These are phyloP conservation scores for Cucurbita pepo DNA, from an alignment of 306 rosid species.

Conservation along the genomic window DNA sequence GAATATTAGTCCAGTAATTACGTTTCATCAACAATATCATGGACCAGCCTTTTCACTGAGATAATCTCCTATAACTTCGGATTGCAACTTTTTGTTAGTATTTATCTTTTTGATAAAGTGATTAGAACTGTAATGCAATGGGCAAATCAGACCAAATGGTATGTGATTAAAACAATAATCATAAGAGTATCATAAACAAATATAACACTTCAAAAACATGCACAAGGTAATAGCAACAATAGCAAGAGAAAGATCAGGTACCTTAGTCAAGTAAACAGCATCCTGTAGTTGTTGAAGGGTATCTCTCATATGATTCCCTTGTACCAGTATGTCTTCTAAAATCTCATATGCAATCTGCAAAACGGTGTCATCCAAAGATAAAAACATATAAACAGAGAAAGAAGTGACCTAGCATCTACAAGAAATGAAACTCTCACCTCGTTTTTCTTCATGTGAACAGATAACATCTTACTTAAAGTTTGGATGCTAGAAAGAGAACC, in stretches of 20 bases:
- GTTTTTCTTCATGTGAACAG: slow-evolving; percentile 52
- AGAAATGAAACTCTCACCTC: slow-evolving; percentile 37
- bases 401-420: not conserved
- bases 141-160: not conserved
- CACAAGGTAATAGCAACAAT: not conserved
- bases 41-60: not conserved
- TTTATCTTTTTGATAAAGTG: not conserved
- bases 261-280: slow-evolving; percentile 90
- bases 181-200: not conserved
- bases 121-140: not conserved
- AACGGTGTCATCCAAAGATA: slow-evolving; percentile 5
- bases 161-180: not conserved
- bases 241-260: slow-evolving; percentile 11
- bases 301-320: slow-evolving; percentile 63
- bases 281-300: slow-evolving; percentile 79
- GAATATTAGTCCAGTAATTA: slow-evolving; percentile 11
- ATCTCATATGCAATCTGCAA: slow-evolving; percentile 75
- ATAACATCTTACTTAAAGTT: slow-evolving; percentile 76
- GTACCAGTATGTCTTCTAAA: slow-evolving; percentile 68
- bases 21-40: not conserved
- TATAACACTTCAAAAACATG: not conserved
- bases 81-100: not conserved
- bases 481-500: slow-evolving; percentile 87
- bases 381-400: not conserved
- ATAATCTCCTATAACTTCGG: not conserved